A percentile compares a stretch with the other conserved stretches of the same genome.
Conservation (phyloP, 2,329 filamentous ascomycete species). For the Coniella vitis region DNA sequence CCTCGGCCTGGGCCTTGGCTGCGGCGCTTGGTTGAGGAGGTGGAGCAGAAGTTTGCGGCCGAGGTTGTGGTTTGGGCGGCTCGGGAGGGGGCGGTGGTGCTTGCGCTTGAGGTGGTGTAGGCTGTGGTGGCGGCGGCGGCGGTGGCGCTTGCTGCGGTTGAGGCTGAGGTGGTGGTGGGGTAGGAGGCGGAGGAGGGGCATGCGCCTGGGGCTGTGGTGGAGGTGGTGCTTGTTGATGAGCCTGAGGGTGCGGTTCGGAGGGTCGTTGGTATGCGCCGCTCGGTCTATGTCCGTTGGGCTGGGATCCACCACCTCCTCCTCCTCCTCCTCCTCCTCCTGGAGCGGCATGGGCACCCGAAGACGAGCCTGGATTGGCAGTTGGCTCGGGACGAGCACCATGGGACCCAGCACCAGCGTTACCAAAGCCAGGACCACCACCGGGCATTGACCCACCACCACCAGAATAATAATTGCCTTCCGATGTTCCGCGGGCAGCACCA, state of each 20-base stretch:
- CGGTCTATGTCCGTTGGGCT: conserved; percentile 20
- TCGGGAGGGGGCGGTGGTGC: neutral
- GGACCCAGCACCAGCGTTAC: conserved; percentile 13
- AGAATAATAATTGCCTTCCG: conserved; percentile 12
- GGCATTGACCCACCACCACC: conserved; percentile 16
- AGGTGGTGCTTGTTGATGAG: neutral
- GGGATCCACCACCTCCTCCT: conserved; percentile 13
- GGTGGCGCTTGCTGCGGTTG: conserved; percentile 19
- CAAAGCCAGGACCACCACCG: conserved; percentile 11
- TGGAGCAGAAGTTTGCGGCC: neutral
- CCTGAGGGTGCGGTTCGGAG: conserved; percentile 14
- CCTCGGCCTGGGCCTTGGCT: conserved; percentile 23
- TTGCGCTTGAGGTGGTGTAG: neutral
- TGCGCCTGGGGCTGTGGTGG: conserved; percentile 18
- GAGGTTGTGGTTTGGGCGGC: neutral
- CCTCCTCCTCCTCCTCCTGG: too few species aligned
- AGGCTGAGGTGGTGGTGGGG: conserved; percentile 12
- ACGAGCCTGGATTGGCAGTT: conserved; percentile 27
- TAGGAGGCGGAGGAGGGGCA: conserved; percentile 14
- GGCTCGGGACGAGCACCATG: conserved; percentile 24
- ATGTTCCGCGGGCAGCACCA: conserved; percentile 15
- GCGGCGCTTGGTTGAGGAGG: conserved; percentile 17
- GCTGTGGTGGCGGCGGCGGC: conserved; percentile 12
- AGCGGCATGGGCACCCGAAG: conserved; percentile 18
- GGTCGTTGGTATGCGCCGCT: conserved; percentile 22